Conservation (phyloP, 139 green algal genomes). For the Chlorella vulgaris region DNA sequence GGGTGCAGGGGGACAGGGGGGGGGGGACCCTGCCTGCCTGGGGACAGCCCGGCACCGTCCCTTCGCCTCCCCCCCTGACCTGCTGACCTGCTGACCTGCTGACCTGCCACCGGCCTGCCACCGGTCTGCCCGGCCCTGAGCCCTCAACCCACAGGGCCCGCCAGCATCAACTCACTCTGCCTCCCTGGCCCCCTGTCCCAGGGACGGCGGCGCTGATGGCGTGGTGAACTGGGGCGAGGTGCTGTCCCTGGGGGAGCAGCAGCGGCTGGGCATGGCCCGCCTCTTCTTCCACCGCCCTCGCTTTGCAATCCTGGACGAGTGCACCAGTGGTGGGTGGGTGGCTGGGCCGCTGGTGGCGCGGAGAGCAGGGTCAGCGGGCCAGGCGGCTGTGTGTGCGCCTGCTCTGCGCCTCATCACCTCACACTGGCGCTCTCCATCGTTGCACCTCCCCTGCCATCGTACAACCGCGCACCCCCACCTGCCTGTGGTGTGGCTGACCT, state of each 20-base stretch:
- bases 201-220: constrained; percentile 15
- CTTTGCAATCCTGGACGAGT: constrained; percentile 85
- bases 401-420: too few relatives aligned
- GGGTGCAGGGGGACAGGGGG: neutral
- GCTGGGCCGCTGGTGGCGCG: neutral
- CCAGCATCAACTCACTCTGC: neutral
- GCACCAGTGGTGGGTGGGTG: constrained; percentile 56
- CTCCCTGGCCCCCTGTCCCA: neutral
- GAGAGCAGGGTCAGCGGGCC: neutral
- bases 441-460: neutral
- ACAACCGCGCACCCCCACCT: neutral
- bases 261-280: constrained; percentile 77
- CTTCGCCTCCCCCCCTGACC: too few relatives aligned
- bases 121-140: too few relatives aligned
- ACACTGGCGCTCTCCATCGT: too few relatives aligned
- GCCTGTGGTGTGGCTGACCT: neutral
- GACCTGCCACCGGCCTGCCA: too few relatives aligned
- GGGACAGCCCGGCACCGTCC: too few relatives aligned
- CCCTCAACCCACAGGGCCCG: too few relatives aligned
- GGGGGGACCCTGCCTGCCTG: too few relatives aligned
- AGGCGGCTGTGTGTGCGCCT: too few relatives aligned
- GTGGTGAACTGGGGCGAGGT: constrained; percentile 59
- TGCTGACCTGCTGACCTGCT: too few relatives aligned
- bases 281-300: constrained; percentile 77
- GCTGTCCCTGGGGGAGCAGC: constrained; percentile 76